These are phyloP conservation scores for Monoraphidium neglectum DNA, from an alignment of 139 green algal genomes.

Conservation along the genomic window DNA sequence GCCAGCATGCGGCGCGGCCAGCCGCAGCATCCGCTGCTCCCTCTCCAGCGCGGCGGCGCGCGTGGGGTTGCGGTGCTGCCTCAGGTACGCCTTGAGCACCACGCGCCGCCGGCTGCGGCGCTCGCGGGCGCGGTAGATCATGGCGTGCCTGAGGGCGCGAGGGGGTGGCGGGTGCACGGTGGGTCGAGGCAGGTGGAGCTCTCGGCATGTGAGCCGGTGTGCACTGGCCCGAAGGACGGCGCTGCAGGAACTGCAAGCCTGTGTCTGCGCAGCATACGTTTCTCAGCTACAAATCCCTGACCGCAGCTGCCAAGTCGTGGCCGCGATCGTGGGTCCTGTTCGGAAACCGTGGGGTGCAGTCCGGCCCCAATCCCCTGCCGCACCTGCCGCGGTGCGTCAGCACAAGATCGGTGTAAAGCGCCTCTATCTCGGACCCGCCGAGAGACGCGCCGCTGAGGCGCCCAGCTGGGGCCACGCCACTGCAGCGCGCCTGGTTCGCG, in stretches of 20 bases:
- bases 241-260: background rate
- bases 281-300: background rate
- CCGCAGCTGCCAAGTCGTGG: background rate
- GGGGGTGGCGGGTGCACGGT: background rate
- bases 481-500: no score
- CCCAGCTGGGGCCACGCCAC: no score
- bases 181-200: background rate
- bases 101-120: constrained; percentile 6
- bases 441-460: no score
- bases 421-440: background rate
- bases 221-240: no score
- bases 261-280: no score
- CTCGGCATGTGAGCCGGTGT: background rate
- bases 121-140: constrained; percentile 30
- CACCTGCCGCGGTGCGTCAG: constrained; percentile 23
- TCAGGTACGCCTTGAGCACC: constrained; percentile 17
- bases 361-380: background rate
- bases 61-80: background rate
- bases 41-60: constrained; percentile 6
- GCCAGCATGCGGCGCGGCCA: background rate
- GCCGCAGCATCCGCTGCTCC: background rate
- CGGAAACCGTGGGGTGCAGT: no score
- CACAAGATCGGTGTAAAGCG: constrained; percentile 22
- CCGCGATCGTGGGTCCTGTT: background rate
- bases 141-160: background rate